Conservation (phyloP, 1,284 basidiomycete species). For the Ceraceosorus guamensis region DNA sequence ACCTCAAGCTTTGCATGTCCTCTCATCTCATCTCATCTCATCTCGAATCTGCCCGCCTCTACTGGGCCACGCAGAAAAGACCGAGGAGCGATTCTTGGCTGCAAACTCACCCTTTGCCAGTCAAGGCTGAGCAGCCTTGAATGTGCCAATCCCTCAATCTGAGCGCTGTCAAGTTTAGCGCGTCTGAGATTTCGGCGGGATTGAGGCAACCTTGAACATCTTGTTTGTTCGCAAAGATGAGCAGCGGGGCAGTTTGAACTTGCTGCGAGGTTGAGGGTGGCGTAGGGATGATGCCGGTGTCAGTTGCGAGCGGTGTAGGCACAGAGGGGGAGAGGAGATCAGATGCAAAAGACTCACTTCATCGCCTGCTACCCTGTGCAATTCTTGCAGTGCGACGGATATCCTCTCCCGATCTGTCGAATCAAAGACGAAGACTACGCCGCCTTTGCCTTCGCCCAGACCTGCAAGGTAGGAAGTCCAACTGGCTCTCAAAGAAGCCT, state of each 20-base stretch:
- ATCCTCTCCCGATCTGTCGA: slow-evolving; percentile 53
- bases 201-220: slow-evolving; percentile 51
- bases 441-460: slow-evolving; percentile 49
- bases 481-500: slow-evolving; percentile 50
- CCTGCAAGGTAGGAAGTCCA: slow-evolving; percentile 54
- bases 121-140: slow-evolving; percentile 53
- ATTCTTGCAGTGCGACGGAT: slow-evolving; percentile 51
- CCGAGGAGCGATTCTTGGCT: too few relatives aligned
- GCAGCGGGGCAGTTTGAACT: slow-evolving; percentile 49
- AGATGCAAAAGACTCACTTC: slow-evolving; percentile 18
- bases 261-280: slow-evolving; percentile 26
- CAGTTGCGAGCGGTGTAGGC: not conserved
- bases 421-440: slow-evolving; percentile 54
- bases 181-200: slow-evolving; percentile 53
- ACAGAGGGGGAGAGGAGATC: not conserved
- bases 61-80: too few relatives aligned
- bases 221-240: slow-evolving; percentile 55
- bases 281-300: too few relatives aligned
- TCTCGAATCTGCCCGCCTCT: too few relatives aligned
- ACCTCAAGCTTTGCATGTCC: not conserved
- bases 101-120: slow-evolving; percentile 43
- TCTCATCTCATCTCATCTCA: not conserved
- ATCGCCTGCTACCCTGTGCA: slow-evolving; percentile 48
- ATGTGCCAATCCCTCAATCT: slow-evolving; percentile 55
- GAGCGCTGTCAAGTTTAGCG: slow-evolving; percentile 52